Conservation (phyloP, 1,284 basidiomycete genomes). For the Gomphus sp. region DNA sequence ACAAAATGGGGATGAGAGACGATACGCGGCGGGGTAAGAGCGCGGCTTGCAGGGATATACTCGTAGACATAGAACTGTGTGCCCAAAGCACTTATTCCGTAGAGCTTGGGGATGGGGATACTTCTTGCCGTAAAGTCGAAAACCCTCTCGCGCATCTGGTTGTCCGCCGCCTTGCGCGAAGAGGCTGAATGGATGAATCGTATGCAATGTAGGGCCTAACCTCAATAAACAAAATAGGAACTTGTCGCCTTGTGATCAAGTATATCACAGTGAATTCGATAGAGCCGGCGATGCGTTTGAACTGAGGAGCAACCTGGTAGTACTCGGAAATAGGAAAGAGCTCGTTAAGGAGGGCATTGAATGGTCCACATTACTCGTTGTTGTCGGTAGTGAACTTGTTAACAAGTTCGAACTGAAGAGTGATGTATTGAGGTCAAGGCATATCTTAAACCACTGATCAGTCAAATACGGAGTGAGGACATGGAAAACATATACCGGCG, state of each 20-base stretch:
- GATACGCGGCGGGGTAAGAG: conserved; percentile 5
- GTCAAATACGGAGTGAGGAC: too few relatives aligned
- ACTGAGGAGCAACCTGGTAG: conserved; percentile 18
- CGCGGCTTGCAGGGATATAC: conserved; percentile 11
- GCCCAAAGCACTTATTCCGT: conserved; percentile 18
- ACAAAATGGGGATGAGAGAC: neutral
- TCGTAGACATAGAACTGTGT: conserved; percentile 18
- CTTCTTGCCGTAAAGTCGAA: conserved; percentile 4
- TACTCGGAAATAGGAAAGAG: conserved; percentile 17
- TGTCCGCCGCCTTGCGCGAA: conserved; percentile 14
- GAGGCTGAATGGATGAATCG: conserved; percentile 11
- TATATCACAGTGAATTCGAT: conserved; percentile 15
- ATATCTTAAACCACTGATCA: neutral
- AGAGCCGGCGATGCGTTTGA: conserved; percentile 16
- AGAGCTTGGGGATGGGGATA: conserved; percentile 15
- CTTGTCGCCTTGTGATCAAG: conserved; percentile 14
- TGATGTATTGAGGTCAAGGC: conserved; percentile 5
- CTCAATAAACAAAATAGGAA: conserved; percentile 17
- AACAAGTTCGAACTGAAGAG: conserved; percentile 14
- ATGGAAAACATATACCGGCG: neutral
- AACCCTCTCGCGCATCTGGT: conserved; percentile 18
- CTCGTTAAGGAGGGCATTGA: conserved; percentile 16
- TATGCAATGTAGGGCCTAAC: conserved; percentile 16
- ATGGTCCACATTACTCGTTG: conserved; percentile 17
- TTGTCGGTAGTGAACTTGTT: conserved; percentile 13